Evolutionary conservation across 2,329 filamentous ascomycete species (phyloP).

Genomic region (Xylaria multiplex): DNA sequence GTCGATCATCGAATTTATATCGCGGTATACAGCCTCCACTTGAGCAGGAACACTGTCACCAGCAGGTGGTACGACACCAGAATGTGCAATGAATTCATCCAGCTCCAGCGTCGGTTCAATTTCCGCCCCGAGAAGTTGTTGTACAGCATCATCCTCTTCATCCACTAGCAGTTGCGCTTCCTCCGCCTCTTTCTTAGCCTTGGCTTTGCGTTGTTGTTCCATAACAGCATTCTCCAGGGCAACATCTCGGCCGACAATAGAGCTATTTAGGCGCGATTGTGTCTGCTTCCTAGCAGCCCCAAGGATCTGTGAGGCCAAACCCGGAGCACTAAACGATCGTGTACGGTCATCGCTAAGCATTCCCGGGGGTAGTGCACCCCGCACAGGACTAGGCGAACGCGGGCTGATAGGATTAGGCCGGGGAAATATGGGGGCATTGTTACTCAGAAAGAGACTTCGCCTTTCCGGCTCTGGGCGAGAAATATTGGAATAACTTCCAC

Average conservation of each 20-base stretch:
- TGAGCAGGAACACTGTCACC: conserved; percentile 69
- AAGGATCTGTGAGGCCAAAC: conserved; percentile 66
- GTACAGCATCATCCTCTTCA: conserved; percentile 75
- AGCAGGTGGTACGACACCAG: conserved; percentile 63
- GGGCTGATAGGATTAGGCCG: conserved; percentile 67
- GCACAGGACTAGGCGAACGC: conserved; percentile 77
- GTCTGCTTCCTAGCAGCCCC: conserved; percentile 51
- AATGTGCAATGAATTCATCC: conserved; percentile 74
- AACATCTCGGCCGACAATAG: conserved; percentile 54
- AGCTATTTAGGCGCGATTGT: conserved; percentile 51
- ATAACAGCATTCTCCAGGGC: conserved; percentile 59
- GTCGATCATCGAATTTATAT: conserved; percentile 94
- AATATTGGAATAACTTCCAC: conserved; percentile 59
- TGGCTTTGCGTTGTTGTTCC: conserved; percentile 61
- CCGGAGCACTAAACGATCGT: conserved; percentile 69
- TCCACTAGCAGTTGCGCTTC: conserved; percentile 68
- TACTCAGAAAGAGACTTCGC: conserved; percentile 61
- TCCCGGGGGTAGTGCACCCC: conserved; percentile 64
- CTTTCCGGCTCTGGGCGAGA: conserved; percentile 58
- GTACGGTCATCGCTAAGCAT: conserved; percentile 60
- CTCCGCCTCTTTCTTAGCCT: conserved; percentile 66
- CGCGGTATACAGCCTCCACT: conserved; percentile 75
- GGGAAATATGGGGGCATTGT: conserved; percentile 63
- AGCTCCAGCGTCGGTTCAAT: conserved; percentile 70
- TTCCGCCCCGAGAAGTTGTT: conserved; percentile 68